Evolutionary conservation across 2,329 filamentous ascomycete species (phyloP).

Genomic region (Dothistroma pini): DNA sequence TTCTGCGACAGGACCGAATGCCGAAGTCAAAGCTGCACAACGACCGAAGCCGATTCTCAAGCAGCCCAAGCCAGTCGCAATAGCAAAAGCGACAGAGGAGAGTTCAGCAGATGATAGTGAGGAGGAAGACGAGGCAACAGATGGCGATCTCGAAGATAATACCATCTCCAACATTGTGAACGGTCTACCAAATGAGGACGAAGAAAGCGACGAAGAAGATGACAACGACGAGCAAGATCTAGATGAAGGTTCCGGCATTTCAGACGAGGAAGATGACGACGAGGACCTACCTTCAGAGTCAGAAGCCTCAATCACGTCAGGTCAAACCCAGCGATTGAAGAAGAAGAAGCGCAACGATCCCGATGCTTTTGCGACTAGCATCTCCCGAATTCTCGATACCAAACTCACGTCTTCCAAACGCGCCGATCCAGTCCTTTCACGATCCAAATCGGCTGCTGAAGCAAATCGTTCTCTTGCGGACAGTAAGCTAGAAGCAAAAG

Average conservation of each 20-base stretch:
- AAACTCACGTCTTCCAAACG: constrained; percentile 81
- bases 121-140: constrained; percentile 12
- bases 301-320: constrained; percentile 31
- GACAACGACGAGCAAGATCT: constrained; percentile 25
- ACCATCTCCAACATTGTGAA: constrained; percentile 6
- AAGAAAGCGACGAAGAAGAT: constrained; percentile 34
- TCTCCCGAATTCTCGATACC: constrained; percentile 86
- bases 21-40: constrained; percentile 12
- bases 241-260: constrained; percentile 25
- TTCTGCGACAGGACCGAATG: constrained; percentile 14
- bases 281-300: constrained; percentile 37
- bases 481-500: constrained; percentile 74
- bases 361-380: constrained; percentile 82
- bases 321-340: constrained; percentile 26
- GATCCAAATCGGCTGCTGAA: constrained; percentile 70
- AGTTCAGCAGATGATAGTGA: constrained; percentile 11
- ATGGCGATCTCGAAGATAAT: constrained; percentile 19
- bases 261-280: constrained; percentile 42
- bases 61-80: constrained; percentile 11
- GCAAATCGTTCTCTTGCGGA: constrained; percentile 71
- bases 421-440: constrained; percentile 84
- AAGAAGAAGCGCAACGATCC: constrained; percentile 91
- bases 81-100: constrained; percentile 12
- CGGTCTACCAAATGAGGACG: constrained; percentile 34
- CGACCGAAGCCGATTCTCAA: constrained; percentile 23